These are phyloP conservation scores for Solanum virginianum DNA, from an alignment of 257 asterid genomes.

Conservation along the genomic window DNA sequence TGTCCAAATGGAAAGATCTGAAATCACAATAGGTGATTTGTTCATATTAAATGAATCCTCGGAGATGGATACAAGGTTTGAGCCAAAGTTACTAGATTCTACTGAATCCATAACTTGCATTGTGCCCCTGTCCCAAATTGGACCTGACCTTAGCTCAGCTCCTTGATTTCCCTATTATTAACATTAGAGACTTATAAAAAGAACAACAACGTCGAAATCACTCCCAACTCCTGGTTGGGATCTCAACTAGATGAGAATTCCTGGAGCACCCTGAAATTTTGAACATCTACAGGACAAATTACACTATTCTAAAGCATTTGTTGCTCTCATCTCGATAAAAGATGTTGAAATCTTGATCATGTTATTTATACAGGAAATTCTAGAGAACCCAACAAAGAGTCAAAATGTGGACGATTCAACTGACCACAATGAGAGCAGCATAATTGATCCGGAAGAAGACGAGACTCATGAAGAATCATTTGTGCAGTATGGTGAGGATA, in stretches of 20 bases:
- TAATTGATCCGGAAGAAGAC: conserved; percentile 7
- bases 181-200: not conserved
- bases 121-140: not conserved
- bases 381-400: conserved; percentile 16
- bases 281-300: not conserved
- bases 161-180: not conserved
- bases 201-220: not conserved
- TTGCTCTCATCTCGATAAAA: not conserved
- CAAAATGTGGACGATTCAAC: not conserved
- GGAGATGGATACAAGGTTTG: not conserved
- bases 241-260: not conserved
- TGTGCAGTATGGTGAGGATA: not conserved
- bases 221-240: not conserved
- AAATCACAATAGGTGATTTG: not conserved
- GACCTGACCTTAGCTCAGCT: not conserved
- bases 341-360: not conserved
- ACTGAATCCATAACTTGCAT: not conserved
- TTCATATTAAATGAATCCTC: not conserved
- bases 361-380: conserved; percentile 11
- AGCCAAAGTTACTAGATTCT: not conserved
- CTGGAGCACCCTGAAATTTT: not conserved
- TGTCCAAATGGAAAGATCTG: too few relatives aligned
- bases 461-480: not conserved
- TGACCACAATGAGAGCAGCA: not conserved
- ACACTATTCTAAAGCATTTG: not conserved